Percentiles rank a stretch among this genome's conserved stretches.
phyloP scores from a whole-genome alignment of 140 eudicot species.

The Flaveria floridana region DNA sequence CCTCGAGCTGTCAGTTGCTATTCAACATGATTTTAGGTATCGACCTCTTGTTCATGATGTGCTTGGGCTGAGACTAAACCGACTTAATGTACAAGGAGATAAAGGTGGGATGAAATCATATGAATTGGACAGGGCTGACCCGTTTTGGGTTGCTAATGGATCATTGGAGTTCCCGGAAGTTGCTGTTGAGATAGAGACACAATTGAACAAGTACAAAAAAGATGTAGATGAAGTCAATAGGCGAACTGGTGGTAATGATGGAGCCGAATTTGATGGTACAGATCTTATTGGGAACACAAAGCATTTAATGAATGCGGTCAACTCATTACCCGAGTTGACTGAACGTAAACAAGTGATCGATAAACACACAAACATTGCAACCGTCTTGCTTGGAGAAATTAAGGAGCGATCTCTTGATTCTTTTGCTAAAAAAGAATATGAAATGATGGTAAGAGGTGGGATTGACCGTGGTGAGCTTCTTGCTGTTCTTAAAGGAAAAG shows the following conservation, averaged over 20 bases:
- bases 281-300: conserved; percentile 88
- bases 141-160: conserved; percentile 84
- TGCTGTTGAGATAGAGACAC: conserved; percentile 83
- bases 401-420: conserved; percentile 90
- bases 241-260: conserved; percentile 74
- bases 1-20: conserved; percentile 81
- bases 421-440: conserved; percentile 74
- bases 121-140: conserved; percentile 75
- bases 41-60: conserved; percentile 93
- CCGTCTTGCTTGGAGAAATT: conserved; percentile 77
- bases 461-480: conserved; percentile 79
- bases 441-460: conserved; percentile 89
- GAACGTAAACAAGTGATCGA: conserved; percentile 87
- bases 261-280: conserved; percentile 92
- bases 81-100: conserved; percentile 73
- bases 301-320: conserved; percentile 90
- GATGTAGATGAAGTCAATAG: conserved; percentile 93
- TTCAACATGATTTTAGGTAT: conserved; percentile 91
- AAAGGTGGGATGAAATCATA: conserved; percentile 82
- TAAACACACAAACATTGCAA: conserved; percentile 90
- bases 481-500: conserved; percentile 83
- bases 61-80: conserved; percentile 80
- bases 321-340: conserved; percentile 86
- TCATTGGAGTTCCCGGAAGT: conserved; percentile 87
- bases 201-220: conserved; percentile 71